Percentiles rank a stretch among this genome's conserved stretches.
These are phyloP conservation scores for Diaporthe citri DNA, from an alignment of 2,329 filamentous ascomycete genomes.

Conservation along the genomic window DNA sequence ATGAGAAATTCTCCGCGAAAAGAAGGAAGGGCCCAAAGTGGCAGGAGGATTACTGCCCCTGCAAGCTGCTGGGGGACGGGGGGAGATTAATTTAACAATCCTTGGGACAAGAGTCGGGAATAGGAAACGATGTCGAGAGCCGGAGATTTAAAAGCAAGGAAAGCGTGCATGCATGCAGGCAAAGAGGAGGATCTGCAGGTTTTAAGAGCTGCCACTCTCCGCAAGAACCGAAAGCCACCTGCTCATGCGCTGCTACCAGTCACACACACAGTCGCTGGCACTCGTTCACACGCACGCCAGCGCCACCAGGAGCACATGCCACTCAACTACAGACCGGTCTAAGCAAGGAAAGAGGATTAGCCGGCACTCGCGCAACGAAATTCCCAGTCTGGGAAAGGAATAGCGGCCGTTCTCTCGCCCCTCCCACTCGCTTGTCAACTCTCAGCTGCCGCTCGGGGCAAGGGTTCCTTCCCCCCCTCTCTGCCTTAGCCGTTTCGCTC, in stretches of 20 bases:
- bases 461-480: constrained; percentile 12
- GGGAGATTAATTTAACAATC: constrained; percentile 24
- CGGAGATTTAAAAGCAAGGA: constrained; percentile 20
- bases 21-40: background rate
- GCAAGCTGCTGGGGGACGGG: background rate
- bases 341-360: constrained; percentile 17
- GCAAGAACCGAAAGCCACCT: background rate
- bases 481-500: constrained; percentile 27
- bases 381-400: background rate
- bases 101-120: background rate
- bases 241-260: background rate
- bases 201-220: constrained; percentile 24
- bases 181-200: constrained; percentile 21
- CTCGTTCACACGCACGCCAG: background rate
- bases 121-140: constrained; percentile 3
- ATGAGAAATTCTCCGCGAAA: constrained; percentile 17
- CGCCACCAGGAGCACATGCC: constrained; percentile 14
- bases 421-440: background rate
- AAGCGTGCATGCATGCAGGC: background rate
- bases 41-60: constrained; percentile 8
- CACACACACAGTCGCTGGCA: background rate
- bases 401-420: background rate
- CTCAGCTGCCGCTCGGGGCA: constrained; percentile 26
- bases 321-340: constrained; percentile 24
- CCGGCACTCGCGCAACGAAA: constrained; percentile 23